These are phyloP conservation scores for Brettanomyces custersianus DNA, from an alignment of 805 yeast species.

Conservation along the genomic window DNA sequence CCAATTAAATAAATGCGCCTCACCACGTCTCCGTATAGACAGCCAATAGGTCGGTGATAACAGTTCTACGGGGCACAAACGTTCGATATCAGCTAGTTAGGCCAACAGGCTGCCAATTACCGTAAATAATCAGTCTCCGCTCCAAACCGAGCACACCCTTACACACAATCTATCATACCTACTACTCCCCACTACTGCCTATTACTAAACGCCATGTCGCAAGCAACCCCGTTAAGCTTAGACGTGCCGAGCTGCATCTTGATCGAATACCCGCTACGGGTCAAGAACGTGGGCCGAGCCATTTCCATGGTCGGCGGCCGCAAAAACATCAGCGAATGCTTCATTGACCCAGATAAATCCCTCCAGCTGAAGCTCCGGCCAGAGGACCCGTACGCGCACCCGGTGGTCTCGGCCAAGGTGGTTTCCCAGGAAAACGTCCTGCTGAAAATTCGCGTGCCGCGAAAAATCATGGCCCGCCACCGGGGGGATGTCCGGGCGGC, in stretches of 20 bases:
- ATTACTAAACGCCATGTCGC: background rate
- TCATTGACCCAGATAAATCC: slow-evolving; percentile 26
- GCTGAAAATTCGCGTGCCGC: slow-evolving; percentile 54
- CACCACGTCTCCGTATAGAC: too few relatives aligned
- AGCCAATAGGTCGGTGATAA: too few relatives aligned
- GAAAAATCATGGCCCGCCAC: slow-evolving; percentile 33
- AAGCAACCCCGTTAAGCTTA: slow-evolving; percentile 33
- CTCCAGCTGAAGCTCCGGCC: slow-evolving; percentile 26
- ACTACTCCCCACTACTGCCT: too few relatives aligned
- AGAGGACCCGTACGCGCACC: slow-evolving; percentile 40
- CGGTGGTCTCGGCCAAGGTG: slow-evolving; percentile 42
- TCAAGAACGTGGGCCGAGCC: slow-evolving; percentile 54
- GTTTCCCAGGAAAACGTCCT: slow-evolving; percentile 48
- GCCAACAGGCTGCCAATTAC: too few relatives aligned
- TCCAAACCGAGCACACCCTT: too few relatives aligned
- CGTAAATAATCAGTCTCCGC: too few relatives aligned
- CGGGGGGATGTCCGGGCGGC: slow-evolving; percentile 36
- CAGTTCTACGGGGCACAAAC: too few relatives aligned
- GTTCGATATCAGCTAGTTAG: too few relatives aligned
- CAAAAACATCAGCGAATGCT: slow-evolving; percentile 30
- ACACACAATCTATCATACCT: too few relatives aligned
- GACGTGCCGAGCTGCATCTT: slow-evolving; percentile 70
- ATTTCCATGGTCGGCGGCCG: slow-evolving; percentile 63
- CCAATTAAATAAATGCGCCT: too few relatives aligned
- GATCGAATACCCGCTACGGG: slow-evolving; percentile 71